Evolutionary conservation across 1,139 yeast species (phyloP).

Genomic region (Sugiyamaella neomexicana): DNA sequence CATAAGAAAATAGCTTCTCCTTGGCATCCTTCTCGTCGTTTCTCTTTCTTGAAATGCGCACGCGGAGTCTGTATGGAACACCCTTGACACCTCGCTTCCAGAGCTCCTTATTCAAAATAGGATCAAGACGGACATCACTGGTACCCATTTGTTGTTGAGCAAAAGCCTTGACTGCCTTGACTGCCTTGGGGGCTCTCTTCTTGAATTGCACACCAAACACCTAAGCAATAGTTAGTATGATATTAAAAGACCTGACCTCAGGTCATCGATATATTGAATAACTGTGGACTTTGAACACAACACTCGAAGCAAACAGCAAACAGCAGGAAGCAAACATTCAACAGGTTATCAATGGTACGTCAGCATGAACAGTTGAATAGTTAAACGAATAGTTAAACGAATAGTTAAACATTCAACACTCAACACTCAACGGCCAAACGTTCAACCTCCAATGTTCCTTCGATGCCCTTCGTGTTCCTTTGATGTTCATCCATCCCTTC

Average conservation of each 20-base stretch:
- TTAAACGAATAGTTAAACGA: too few species aligned
- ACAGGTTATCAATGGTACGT: too few species aligned
- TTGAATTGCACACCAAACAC: conserved; percentile 98
- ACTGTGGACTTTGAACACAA: too few species aligned
- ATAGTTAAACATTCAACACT: too few species aligned
- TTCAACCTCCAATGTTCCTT: too few species aligned
- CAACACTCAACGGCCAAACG: too few species aligned
- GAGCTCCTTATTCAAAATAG: conserved; percentile 95
- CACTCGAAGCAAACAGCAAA: too few species aligned
- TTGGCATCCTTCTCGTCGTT: conserved; percentile 99
- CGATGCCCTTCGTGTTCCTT: too few species aligned
- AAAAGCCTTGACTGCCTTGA: conserved; percentile 98
- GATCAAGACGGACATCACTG: conserved; percentile 98
- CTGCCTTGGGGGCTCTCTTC: conserved; percentile 99
- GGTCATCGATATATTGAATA: too few species aligned
- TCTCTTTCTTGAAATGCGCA: conserved; percentile 99
- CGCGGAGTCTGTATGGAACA: conserved; percentile 96
- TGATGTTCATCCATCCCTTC: neutral
- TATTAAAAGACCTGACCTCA: too few species aligned
- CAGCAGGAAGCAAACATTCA: too few species aligned
- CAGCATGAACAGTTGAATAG: too few species aligned
- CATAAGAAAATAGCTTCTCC: conserved; percentile 97
- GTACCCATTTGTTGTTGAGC: conserved; percentile 99
- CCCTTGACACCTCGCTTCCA: conserved; percentile 99
- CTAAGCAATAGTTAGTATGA: conserved; percentile 42